phyloP scores from a whole-genome alignment of 306 rosid genomes.

The Neltuma alba region DNA sequence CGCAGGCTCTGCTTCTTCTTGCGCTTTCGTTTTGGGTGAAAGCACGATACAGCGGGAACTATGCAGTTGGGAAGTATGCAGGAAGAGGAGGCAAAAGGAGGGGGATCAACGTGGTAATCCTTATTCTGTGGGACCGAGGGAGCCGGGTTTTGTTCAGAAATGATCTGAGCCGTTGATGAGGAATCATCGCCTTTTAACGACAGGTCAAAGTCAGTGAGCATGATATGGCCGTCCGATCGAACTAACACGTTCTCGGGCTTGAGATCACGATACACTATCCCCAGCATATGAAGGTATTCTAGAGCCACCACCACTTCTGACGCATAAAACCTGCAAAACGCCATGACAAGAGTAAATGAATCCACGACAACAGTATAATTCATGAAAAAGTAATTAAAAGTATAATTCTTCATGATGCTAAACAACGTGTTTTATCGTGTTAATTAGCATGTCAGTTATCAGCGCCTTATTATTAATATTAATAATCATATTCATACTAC shows the following conservation, averaged over 20 bases:
- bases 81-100: slow-evolving; percentile 51
- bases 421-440: background rate
- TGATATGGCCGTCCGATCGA: slow-evolving; percentile 80
- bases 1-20: slow-evolving; percentile 56
- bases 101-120: slow-evolving; percentile 28
- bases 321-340: slow-evolving; percentile 66
- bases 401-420: background rate
- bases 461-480: no score
- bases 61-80: slow-evolving; percentile 62
- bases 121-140: slow-evolving; percentile 40
- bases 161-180: slow-evolving; percentile 52
- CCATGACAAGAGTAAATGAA: background rate
- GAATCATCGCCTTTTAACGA: slow-evolving; percentile 57
- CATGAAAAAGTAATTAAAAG: no score
- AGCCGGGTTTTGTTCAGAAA: slow-evolving; percentile 43
- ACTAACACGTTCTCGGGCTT: slow-evolving; percentile 84
- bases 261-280: slow-evolving; percentile 84
- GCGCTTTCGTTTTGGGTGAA: slow-evolving; percentile 58
- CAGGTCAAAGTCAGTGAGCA: slow-evolving; percentile 75
- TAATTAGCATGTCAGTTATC: no score
- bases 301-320: slow-evolving; percentile 79
- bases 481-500: no score
- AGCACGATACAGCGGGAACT: slow-evolving; percentile 62
- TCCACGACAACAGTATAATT: background rate
- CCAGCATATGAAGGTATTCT: slow-evolving; percentile 94